A percentile compares a stretch with the other conserved stretches of the same genome.
Evolutionary conservation across 1,284 basidiomycete species (phyloP).

Genomic region (Schizophyllum commune): DNA sequence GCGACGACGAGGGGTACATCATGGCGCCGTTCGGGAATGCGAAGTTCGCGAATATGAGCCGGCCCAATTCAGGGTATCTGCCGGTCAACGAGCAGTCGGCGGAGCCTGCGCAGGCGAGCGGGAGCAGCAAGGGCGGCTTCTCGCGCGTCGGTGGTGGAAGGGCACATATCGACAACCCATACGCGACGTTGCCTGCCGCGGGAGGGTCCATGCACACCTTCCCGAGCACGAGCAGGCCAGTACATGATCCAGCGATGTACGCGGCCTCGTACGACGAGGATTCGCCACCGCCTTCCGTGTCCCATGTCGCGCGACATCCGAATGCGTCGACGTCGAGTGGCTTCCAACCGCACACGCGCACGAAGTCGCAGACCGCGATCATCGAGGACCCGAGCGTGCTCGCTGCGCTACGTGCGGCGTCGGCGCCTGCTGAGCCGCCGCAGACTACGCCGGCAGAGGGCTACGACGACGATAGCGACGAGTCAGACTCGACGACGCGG

Average conservation of each 20-base stretch:
- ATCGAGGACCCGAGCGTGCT: conserved; percentile 45
- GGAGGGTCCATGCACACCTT: conserved; percentile 51
- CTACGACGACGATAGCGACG: conserved; percentile 26
- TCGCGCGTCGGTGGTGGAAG: conserved; percentile 71
- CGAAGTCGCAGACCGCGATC: conserved; percentile 74
- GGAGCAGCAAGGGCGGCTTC: conserved; percentile 44
- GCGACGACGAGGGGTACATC: conserved; percentile 74
- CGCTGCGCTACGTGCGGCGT: conserved; percentile 2
- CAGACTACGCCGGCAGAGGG: conserved; percentile 13
- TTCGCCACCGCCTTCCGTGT: conserved; percentile 47
- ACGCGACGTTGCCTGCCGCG: conserved; percentile 33
- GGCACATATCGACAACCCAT: conserved; percentile 71
- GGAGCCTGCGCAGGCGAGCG: conserved; percentile 21
- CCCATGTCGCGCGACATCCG: conserved; percentile 34
- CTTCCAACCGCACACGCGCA: conserved; percentile 60
- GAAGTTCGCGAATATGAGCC: neutral
- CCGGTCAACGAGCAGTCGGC: conserved; percentile 27
- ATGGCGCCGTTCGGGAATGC: conserved; percentile 57
- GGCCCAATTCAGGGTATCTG: conserved; percentile 40
- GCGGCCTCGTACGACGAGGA: conserved; percentile 27
- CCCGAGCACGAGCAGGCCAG: conserved; percentile 23
- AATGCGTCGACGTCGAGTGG: conserved; percentile 30
- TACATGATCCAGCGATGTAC: conserved; percentile 11
- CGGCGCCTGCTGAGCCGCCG: conserved; percentile 3
- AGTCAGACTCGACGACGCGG: conserved; percentile 28